phyloP scores from a whole-genome alignment of 345 rosid genomes.

The Stellera chamaejasme region DNA sequence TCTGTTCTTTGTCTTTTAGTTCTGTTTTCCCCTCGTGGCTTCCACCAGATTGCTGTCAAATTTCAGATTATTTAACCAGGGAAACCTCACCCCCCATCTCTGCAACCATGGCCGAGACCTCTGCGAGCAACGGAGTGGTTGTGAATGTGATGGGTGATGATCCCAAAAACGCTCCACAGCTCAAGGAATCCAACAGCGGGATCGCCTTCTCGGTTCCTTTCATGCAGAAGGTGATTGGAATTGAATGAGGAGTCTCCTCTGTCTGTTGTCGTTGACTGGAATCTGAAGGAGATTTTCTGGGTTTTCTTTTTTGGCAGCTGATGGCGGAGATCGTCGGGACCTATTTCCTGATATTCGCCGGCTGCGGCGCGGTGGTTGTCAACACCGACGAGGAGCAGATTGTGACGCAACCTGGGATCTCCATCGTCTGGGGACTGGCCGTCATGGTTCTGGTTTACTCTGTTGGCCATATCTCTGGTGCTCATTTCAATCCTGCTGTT shows the following conservation, averaged over 20 bases:
- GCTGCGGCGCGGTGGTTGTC: conserved; percentile 73
- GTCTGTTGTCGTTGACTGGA: background rate
- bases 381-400: conserved; percentile 50
- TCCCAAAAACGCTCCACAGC: conserved; percentile 13
- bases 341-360: conserved; percentile 85
- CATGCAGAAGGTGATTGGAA: conserved; percentile 56
- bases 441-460: conserved; percentile 83
- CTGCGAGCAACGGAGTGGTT: conserved; percentile 29
- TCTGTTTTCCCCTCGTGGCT: no score
- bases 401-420: conserved; percentile 66
- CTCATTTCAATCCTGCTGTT: conserved; percentile 94
- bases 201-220: conserved; percentile 52
- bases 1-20: no score
- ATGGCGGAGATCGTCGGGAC: conserved; percentile 80
- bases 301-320: conserved; percentile 29
- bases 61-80: no score
- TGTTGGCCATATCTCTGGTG: conserved; percentile 93
- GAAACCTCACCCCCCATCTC: no score
- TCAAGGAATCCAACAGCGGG: conserved; percentile 23
- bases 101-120: conserved; percentile 40
- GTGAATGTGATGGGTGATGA: conserved; percentile 41
- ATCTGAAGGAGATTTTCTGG: background rate
- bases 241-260: background rate
- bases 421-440: conserved; percentile 83
- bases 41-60: no score